Percentiles rank a stretch among this genome's conserved stretches.
phyloP scores from a whole-genome alignment of 2,329 filamentous ascomycete genomes.

The Biscogniauxia sp. region DNA sequence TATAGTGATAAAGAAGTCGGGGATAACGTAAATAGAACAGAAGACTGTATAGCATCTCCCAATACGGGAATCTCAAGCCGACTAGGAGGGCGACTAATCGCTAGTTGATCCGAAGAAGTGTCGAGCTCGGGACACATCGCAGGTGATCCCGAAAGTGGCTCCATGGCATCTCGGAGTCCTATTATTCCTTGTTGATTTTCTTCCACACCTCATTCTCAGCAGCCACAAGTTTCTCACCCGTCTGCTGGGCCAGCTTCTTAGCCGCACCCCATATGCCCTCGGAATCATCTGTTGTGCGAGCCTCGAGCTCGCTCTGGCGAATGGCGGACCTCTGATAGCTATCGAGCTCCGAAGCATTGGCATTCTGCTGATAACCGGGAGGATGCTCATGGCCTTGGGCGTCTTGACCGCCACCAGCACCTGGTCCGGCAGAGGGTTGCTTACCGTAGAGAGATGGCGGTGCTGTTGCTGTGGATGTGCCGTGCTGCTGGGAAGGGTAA shows the following conservation, averaged over 20 bases:
- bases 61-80: slow-evolving; percentile 12
- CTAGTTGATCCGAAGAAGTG: slow-evolving; percentile 8
- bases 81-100: slow-evolving; percentile 6
- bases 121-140: slow-evolving; percentile 11
- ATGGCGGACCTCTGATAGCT: slow-evolving; percentile 45
- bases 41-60: slow-evolving; percentile 15
- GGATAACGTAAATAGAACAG: slow-evolving; percentile 19
- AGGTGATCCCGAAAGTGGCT: not conserved
- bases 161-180: not conserved
- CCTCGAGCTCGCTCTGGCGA: slow-evolving; percentile 32
- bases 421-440: slow-evolving; percentile 28
- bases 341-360: slow-evolving; percentile 50
- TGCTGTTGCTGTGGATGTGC: slow-evolving; percentile 40
- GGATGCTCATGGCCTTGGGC: slow-evolving; percentile 40
- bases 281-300: slow-evolving; percentile 22
- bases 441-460: slow-evolving; percentile 27
- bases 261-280: slow-evolving; percentile 55
- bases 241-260: slow-evolving; percentile 56
- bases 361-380: slow-evolving; percentile 57
- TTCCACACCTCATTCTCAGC: slow-evolving; percentile 63
- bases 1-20: slow-evolving; percentile 10
- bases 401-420: slow-evolving; percentile 19
- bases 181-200: slow-evolving; percentile 57
- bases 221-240: slow-evolving; percentile 55
- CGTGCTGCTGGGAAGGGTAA: slow-evolving; percentile 41